phyloP scores from a whole-genome alignment of 768 basidiomycete species.

The Mycena latifolia region DNA sequence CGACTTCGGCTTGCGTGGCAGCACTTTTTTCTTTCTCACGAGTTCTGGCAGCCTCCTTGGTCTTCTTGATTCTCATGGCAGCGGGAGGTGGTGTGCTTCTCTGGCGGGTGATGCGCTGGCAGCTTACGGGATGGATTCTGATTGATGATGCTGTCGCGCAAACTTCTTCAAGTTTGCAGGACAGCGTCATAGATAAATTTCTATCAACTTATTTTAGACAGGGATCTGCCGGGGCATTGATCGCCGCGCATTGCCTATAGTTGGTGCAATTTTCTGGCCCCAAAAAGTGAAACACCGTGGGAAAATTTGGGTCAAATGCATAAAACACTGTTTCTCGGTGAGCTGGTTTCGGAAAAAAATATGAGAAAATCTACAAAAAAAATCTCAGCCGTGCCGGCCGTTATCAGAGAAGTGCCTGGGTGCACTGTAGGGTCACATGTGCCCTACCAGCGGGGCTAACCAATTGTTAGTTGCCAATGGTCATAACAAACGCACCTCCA shows the following conservation, averaged over 20 bases:
- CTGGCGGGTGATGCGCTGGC: not conserved
- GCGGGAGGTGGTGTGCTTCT: constrained; percentile 2
- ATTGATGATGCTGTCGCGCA: no score
- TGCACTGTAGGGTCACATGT: no score
- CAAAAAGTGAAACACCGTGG: constrained; percentile 31
- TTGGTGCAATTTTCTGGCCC: constrained; percentile 7
- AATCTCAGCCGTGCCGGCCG: constrained; percentile 14
- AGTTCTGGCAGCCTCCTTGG: constrained; percentile 18
- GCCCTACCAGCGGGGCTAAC: no score
- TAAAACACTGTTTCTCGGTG: constrained; percentile 27
- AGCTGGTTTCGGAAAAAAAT: constrained; percentile 26
- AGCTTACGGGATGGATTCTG: not conserved
- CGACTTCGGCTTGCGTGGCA: constrained; percentile 13
- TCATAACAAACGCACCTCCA: no score
- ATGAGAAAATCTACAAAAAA: constrained; percentile 27
- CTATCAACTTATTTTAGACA: no score
- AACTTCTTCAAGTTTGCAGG: no score
- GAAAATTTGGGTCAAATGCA: constrained; percentile 29
- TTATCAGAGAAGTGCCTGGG: constrained; percentile 30
- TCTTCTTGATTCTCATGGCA: constrained; percentile 13
- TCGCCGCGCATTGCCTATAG: not conserved
- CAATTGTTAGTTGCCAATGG: no score
- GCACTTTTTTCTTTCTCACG: constrained; percentile 19
- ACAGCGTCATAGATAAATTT: no score
- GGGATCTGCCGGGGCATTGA: not conserved